A percentile compares a stretch with the other conserved stretches of the same genome.
Evolutionary conservation across 2,329 filamentous ascomycete genomes (phyloP).

Genomic region (Alternaria ventricosa): DNA sequence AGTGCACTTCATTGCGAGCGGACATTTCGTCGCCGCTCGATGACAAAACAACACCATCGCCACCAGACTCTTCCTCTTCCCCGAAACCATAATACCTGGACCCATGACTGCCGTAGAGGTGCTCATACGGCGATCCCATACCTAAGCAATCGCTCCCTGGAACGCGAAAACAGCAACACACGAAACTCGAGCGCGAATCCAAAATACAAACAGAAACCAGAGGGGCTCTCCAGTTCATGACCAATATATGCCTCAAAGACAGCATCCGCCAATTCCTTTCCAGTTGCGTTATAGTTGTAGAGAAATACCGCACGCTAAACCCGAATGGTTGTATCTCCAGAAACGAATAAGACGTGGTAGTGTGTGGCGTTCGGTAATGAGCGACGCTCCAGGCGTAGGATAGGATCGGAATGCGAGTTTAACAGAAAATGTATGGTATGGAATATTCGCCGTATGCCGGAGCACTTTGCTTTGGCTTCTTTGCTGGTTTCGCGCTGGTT

Average conservation of each 20-base stretch:
- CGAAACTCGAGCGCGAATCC: not conserved
- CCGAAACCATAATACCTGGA: not conserved
- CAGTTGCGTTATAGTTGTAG: not conserved
- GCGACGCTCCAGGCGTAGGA: not conserved
- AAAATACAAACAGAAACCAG: not conserved
- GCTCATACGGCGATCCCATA: not conserved
- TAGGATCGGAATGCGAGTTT: not conserved
- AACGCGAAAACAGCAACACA: not conserved
- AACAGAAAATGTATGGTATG: not conserved
- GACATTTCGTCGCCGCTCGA: not conserved
- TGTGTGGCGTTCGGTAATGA: not conserved
- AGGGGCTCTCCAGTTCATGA: not conserved
- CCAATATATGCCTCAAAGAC: not conserved
- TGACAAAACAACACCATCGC: not conserved
- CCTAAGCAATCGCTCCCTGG: not conserved
- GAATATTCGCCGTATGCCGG: not conserved
- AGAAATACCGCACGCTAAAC: not conserved
- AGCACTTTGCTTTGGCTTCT: not conserved
- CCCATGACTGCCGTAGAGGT: not conserved
- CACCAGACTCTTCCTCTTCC: not conserved
- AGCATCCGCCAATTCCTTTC: not conserved
- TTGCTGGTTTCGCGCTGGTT: not conserved
- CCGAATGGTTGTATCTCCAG: not conserved
- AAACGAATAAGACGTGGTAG: not conserved
- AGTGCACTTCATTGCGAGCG: not conserved